phyloP scores from a whole-genome alignment of 1,139 yeast genomes.

The Hemisphaericaspora lyxosophila region DNA sequence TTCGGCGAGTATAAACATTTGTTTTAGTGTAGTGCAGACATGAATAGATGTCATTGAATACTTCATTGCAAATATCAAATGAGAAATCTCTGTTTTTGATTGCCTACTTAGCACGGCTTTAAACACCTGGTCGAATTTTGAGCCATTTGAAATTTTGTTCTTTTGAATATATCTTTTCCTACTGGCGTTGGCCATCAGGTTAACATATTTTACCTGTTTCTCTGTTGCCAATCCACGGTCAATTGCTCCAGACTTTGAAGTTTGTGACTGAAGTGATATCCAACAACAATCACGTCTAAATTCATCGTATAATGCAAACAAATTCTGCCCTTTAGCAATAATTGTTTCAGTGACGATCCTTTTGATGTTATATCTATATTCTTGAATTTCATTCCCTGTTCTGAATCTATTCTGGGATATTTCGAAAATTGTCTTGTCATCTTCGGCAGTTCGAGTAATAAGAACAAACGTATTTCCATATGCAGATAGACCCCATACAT shows the following conservation, averaged over 20 bases:
- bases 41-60: neutral
- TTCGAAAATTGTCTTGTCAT: constrained; percentile 14
- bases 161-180: too few species aligned
- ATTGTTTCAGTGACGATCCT: neutral
- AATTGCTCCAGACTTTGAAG: too few species aligned
- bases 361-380: constrained; percentile 15
- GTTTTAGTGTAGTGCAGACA: neutral
- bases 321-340: neutral
- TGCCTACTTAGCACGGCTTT: neutral
- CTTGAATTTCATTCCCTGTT: constrained; percentile 13
- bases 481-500: constrained; percentile 33
- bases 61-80: neutral
- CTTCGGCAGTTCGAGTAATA: constrained; percentile 14
- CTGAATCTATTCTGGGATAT: constrained; percentile 20
- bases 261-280: too few species aligned
- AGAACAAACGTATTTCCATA: constrained; percentile 17
- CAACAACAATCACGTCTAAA: neutral
- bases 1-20: neutral
- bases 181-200: neutral
- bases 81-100: neutral
- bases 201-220: neutral
- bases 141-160: too few species aligned
- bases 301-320: neutral
- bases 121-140: too few species aligned
- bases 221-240: too few species aligned